phyloP scores from a whole-genome alignment of 805 yeast species.

The Candida lessepsii region DNA sequence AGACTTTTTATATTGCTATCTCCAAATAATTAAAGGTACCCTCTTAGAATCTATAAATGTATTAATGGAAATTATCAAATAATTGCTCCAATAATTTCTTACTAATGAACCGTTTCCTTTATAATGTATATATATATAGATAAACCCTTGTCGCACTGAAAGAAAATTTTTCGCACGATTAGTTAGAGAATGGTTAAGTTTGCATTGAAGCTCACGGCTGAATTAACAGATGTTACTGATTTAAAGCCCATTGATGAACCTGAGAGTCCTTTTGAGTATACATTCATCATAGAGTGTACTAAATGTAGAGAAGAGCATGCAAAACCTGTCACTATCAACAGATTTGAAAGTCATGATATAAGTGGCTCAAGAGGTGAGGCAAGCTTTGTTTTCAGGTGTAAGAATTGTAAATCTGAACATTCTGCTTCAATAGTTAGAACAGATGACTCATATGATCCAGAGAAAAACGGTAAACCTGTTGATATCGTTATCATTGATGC shows the following conservation, averaged over 20 bases:
- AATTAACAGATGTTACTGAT: slow-evolving; percentile 53
- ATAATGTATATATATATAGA: background rate
- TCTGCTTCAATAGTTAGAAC: slow-evolving; percentile 35
- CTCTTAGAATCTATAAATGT: no score
- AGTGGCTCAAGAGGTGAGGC: slow-evolving; percentile 80
- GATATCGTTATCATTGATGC: slow-evolving; percentile 70
- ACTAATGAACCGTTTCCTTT: background rate
- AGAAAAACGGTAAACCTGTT: slow-evolving; percentile 42
- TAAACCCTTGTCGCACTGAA: slow-evolving; percentile 2
- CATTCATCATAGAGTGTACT: slow-evolving; percentile 72
- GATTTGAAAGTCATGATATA: slow-evolving; percentile 63
- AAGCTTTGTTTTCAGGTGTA: slow-evolving; percentile 75
- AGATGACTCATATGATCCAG: slow-evolving; percentile 33
- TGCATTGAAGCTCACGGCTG: slow-evolving; percentile 41
- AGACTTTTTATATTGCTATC: no score
- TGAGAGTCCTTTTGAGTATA: slow-evolving; percentile 66
- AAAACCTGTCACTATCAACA: slow-evolving; percentile 66
- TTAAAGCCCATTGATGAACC: slow-evolving; percentile 61
- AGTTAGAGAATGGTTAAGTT: slow-evolving; percentile 35
- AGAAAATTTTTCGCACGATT: slow-evolving; percentile 4
- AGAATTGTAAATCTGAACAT: slow-evolving; percentile 52
- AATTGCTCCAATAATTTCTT: no score
- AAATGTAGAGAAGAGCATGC: slow-evolving; percentile 76
- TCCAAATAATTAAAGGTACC: no score
- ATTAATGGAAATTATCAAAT: no score